A percentile compares a stretch with the other conserved stretches of the same genome.
phyloP scores from a whole-genome alignment of 129 eudicot genomes.

The Tagetes erecta region DNA sequence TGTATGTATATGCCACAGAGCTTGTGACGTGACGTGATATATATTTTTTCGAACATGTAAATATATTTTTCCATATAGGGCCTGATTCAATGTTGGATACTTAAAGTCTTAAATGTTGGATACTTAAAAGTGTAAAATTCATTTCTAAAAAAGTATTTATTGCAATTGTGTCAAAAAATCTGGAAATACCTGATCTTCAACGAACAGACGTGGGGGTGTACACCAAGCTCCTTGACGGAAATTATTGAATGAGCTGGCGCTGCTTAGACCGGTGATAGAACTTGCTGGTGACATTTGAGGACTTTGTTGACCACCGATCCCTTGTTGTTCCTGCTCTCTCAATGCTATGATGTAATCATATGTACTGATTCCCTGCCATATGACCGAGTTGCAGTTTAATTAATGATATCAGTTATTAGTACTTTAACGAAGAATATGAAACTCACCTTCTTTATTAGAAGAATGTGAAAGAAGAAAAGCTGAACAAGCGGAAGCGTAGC shows the following conservation, averaged over 20 bases:
- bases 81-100: neutral
- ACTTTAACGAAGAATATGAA: neutral
- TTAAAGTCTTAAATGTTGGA: too few relatives aligned
- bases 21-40: neutral
- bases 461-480: slow-evolving; percentile 98
- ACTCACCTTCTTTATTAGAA: slow-evolving; percentile 89
- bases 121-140: neutral
- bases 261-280: slow-evolving; percentile 91
- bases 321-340: slow-evolving; percentile 94
- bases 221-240: slow-evolving; percentile 99
- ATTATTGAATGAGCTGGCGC: slow-evolving; percentile 81
- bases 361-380: slow-evolving; percentile 84
- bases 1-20: neutral
- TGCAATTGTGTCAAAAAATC: neutral
- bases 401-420: neutral
- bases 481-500: slow-evolving; percentile 94
- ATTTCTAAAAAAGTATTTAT: neutral
- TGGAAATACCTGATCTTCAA: slow-evolving; percentile 85
- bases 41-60: neutral
- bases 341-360: slow-evolving; percentile 93
- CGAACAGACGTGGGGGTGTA: slow-evolving; percentile 91
- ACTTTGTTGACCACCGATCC: slow-evolving; percentile 82
- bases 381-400: neutral
- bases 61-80: too few relatives aligned
- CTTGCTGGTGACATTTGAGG: slow-evolving; percentile 97